phyloP scores from a whole-genome alignment of 371 early-diverging fungal species.

The Rhizomucor miehei region DNA sequence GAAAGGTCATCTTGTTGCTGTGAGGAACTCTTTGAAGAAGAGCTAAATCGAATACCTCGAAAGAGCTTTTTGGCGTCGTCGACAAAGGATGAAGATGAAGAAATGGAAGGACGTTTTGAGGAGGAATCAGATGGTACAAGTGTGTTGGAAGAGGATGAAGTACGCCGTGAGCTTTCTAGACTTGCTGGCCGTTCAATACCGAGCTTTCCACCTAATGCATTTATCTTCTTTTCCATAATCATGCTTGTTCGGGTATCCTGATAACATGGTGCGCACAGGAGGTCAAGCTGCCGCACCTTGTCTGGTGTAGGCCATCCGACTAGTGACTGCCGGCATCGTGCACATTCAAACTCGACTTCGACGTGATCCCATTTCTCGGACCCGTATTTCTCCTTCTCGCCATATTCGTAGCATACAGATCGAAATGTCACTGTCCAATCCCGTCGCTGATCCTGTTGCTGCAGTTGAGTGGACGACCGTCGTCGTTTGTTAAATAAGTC shows the following conservation, averaged over 20 bases:
- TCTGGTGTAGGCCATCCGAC: conserved; percentile 40
- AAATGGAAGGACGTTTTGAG: conserved; percentile 4
- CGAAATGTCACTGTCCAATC: conserved; percentile 24
- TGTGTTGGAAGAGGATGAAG: conserved; percentile 2
- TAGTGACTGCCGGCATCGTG: conserved; percentile 19
- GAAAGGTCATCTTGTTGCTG: neutral
- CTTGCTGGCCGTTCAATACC: conserved; percentile 13
- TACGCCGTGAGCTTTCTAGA: conserved; percentile 5
- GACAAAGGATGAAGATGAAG: conserved; percentile 7
- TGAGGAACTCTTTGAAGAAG: conserved; percentile 1
- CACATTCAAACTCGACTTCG: conserved; percentile 33
- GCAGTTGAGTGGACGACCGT: conserved; percentile 1
- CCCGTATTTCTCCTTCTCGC: conserved; percentile 27
- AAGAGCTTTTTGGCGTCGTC: conserved; percentile 4
- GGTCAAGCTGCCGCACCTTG: conserved; percentile 27
- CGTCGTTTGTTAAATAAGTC: neutral
- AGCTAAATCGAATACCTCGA: conserved; percentile 1
- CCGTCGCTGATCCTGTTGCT: neutral
- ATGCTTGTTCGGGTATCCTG: conserved; percentile 23
- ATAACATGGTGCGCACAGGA: conserved; percentile 38
- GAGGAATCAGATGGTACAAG: neutral
- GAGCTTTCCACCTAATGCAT: conserved; percentile 9
- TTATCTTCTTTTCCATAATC: conserved; percentile 44
- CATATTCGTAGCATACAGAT: conserved; percentile 25
- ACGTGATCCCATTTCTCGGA: conserved; percentile 20